Base-by-base conservation (phyloP, 1,284 basidiomycete genomes). In the Schizophyllum commune region DNA sequence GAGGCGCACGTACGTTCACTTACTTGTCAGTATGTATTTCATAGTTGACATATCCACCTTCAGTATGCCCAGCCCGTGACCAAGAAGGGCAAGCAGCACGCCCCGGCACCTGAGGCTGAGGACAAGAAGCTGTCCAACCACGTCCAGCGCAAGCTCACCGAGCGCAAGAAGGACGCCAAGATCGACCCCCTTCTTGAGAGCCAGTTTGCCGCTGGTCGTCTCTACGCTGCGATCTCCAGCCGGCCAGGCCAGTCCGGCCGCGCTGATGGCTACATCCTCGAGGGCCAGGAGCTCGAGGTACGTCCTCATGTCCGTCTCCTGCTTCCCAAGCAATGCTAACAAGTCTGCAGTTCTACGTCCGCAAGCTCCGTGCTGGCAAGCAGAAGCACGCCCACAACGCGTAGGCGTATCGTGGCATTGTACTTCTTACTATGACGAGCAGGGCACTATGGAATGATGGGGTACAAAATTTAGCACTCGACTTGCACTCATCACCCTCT, bases 271-370 rank as follows among this genome's bases (percentile, higher is more conserved):
- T 96, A 97, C 80, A 83, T 98, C 67, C 86, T 98, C 61, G 95
- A 98, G 83, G 95, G 95, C 73, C 94, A 94, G 79, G 95, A 98
- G 77, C 87, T 97, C 63, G 94, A 97, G 83, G 92, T 94, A 70
- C 59, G 81, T 71, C 54, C 7, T 62, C 19, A 60, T 58, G 52
- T 8, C 21, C 6, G 7, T 54, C 8, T 54, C 33, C 39, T 58
- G 59, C 55, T 63, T 58, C 64, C 54, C 22, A 56, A 60, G 61
- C 60, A 47, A 58, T 15, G 21, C 59, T 63, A 64, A 11, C 56
- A 32, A 22, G 22, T 32, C 27, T 64, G 34, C 68, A 92, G 92
- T 96, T 97, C 81, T 97, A 96, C 83, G 77, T 94, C 71, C 87
- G 92, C 81, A 96, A 94, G 77, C 81, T 97, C 77, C 88, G 91